Conservation (phyloP, 257 asterid genomes). For the Solanum pennellii region DNA sequence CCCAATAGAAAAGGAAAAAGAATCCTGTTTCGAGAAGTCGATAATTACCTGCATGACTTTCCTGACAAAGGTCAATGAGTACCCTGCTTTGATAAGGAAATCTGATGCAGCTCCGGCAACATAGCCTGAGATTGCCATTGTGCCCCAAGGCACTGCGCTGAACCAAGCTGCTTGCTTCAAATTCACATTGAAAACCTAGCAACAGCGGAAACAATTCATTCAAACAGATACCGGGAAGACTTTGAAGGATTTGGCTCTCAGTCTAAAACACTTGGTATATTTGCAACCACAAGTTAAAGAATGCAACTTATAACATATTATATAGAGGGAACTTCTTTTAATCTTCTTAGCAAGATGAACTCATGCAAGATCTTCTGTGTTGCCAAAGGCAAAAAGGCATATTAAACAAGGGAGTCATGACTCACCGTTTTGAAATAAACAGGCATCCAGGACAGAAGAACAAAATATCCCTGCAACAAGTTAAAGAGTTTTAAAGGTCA, state of each 20-base stretch:
- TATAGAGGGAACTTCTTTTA: background rate
- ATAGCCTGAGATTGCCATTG: conserved; percentile 96
- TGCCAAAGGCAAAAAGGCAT: background rate
- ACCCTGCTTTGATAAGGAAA: conserved; percentile 50
- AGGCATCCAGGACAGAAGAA: conserved; percentile 99
- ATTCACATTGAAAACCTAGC: conserved; percentile 75
- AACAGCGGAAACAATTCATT: background rate
- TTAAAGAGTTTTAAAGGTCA: background rate
- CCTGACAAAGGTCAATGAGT: conserved; percentile 60
- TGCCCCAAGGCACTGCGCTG: conserved; percentile 98
- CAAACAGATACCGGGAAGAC: background rate
- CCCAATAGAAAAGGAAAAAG: background rate
- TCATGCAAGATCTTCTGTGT: background rate
- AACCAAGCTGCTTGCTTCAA: conserved; percentile 98
- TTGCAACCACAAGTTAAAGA: background rate
- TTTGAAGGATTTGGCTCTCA: background rate
- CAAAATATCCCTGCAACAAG: conserved; percentile 84
- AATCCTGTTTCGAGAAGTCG: background rate
- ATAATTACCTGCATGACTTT: conserved; percentile 81
- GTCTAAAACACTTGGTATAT: background rate
- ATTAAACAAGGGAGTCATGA: background rate
- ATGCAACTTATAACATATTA: background rate
- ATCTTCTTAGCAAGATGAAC: background rate
- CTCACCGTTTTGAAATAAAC: conserved; percentile 92
- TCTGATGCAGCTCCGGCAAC: conserved; percentile 81